These are phyloP conservation scores for Gracilariopsis chorda DNA, from an alignment of 23 red algal species.

Conservation along the genomic window DNA sequence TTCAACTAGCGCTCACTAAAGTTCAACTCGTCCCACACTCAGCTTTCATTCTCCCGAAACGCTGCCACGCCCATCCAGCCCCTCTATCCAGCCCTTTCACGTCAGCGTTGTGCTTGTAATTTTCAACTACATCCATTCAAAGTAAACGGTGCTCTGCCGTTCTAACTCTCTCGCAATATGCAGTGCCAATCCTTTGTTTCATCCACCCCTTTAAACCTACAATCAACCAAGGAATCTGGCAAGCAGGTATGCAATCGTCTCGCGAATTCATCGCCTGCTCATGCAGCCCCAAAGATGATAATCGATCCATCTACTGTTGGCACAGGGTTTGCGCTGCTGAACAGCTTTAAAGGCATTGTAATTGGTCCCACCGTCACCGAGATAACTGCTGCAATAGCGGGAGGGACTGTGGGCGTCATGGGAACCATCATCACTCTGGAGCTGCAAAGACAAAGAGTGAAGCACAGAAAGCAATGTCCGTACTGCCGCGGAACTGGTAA, in stretches of 20 bases:
- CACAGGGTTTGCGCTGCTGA: constrained; percentile 30
- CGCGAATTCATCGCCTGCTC: neutral
- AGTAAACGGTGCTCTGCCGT: too few species aligned
- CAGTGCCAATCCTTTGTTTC: neutral
- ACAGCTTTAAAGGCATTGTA: constrained; percentile 60
- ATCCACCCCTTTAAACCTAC: neutral
- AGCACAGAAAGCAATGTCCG: constrained; percentile 85
- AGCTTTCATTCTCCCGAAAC: too few species aligned
- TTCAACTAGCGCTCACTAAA: too few species aligned
- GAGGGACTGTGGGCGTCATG: constrained; percentile 94
- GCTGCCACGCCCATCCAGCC: too few species aligned
- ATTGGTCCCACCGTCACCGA: constrained; percentile 84
- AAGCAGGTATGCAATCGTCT: neutral
- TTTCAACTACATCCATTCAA: too few species aligned
- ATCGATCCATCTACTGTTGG: constrained; percentile 40
- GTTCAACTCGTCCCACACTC: too few species aligned
- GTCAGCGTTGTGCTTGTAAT: too few species aligned
- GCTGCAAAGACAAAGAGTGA: constrained; percentile 40
- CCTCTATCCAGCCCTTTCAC: too few species aligned
- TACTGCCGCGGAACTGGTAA: constrained; percentile 86
- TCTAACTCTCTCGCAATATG: too few species aligned
- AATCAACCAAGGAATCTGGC: neutral
- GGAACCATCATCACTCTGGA: constrained; percentile 95
- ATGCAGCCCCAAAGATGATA: neutral
- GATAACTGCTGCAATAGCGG: constrained; percentile 85